Evolutionary conservation across 169 alveolate species (phyloP).

Genomic region (Theileria annulata): DNA sequence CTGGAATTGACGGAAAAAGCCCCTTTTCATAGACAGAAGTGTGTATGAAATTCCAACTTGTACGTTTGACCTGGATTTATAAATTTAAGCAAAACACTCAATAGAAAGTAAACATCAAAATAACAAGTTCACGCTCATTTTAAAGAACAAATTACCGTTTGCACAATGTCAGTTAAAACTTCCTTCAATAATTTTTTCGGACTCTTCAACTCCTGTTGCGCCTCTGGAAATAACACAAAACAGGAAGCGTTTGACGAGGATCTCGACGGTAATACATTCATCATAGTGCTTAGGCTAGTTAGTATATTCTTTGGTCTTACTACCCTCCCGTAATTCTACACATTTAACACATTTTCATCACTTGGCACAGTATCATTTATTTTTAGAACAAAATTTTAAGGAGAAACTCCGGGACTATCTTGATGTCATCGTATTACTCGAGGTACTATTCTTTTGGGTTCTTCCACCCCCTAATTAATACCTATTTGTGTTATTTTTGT

Average conservation of each 20-base stretch:
- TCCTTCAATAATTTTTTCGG: constrained; percentile 38
- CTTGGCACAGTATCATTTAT: neutral
- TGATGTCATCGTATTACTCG: constrained; percentile 54
- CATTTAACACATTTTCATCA: neutral
- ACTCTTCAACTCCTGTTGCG: constrained; percentile 64
- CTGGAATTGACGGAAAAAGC: neutral
- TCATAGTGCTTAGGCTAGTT: neutral
- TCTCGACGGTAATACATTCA: constrained; percentile 44
- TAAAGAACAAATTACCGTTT: neutral
- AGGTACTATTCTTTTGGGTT: constrained; percentile 18
- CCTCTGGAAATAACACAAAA: constrained; percentile 31
- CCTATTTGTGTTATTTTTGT: too few species aligned
- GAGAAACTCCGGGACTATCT: constrained; percentile 35
- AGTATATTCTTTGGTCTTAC: neutral
- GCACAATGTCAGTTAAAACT: constrained; percentile 42
- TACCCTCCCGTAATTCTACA: neutral
- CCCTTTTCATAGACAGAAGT: constrained; percentile 1
- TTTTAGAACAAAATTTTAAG: constrained; percentile 57
- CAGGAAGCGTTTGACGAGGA: constrained; percentile 54
- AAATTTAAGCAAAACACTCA: neutral
- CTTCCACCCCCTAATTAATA: too few species aligned
- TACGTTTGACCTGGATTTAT: neutral
- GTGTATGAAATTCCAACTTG: constrained; percentile 8
- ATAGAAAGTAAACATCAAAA: neutral
- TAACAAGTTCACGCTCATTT: neutral